phyloP scores from a whole-genome alignment of 352 stramenopile genomes.

The Phytophthora tentaculata region DNA sequence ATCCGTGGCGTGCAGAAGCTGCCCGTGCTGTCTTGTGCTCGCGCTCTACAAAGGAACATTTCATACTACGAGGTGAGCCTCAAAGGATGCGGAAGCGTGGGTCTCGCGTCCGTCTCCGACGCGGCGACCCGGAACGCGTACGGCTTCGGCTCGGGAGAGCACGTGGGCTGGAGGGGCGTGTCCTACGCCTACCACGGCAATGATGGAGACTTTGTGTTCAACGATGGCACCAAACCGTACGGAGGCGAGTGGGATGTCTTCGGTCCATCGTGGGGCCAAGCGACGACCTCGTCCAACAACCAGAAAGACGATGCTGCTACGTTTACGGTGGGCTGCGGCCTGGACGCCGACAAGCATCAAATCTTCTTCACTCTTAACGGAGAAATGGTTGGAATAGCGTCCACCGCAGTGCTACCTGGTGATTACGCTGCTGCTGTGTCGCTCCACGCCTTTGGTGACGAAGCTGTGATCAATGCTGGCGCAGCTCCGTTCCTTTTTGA shows the following conservation, averaged over 20 bases:
- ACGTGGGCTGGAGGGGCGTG: constrained; percentile 83
- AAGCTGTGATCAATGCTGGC: constrained; percentile 76
- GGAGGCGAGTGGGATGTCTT: constrained; percentile 77
- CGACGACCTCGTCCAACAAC: constrained; percentile 21
- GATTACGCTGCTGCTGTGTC: constrained; percentile 80
- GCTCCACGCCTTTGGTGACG: constrained; percentile 78
- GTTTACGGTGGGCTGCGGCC: constrained; percentile 75
- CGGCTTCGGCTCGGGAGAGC: constrained; percentile 82
- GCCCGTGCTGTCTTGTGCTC: constrained; percentile 58
- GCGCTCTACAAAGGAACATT: constrained; percentile 57
- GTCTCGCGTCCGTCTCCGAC: constrained; percentile 73
- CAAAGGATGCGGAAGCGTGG: constrained; percentile 78
- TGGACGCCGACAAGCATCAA: constrained; percentile 55
- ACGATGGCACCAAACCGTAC: constrained; percentile 71
- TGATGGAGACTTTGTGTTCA: constrained; percentile 64
- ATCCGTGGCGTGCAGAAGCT: constrained; percentile 63
- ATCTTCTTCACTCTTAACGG: constrained; percentile 89
- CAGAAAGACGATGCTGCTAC: constrained; percentile 32
- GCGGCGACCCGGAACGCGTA: constrained; percentile 58
- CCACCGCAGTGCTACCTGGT: constrained; percentile 52
- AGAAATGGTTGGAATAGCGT: constrained; percentile 55
- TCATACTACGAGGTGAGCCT: constrained; percentile 84
- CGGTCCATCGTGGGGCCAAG: constrained; percentile 69
- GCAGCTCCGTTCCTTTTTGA: constrained; percentile 78
- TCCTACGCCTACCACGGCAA: constrained; percentile 84